These are phyloP conservation scores for Letharia lupina DNA, from an alignment of 495 filamentous ascomycete species.

Conservation along the genomic window DNA sequence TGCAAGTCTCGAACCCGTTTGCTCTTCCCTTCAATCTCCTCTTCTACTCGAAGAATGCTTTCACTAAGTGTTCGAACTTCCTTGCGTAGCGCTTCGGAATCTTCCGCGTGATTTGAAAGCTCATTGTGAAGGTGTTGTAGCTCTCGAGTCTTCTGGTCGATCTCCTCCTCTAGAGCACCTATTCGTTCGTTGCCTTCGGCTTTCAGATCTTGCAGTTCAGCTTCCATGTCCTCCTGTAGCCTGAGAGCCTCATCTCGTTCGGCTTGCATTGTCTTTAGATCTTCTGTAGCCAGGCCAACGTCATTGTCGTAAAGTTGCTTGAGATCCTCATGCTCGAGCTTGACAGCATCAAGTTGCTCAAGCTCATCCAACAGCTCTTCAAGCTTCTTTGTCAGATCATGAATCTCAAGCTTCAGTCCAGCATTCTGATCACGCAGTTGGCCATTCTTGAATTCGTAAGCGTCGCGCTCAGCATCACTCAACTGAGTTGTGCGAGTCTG, in stretches of 20 bases:
- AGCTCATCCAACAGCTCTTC: constrained; percentile 58
- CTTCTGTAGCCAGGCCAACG: constrained; percentile 64
- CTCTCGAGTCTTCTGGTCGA: constrained; percentile 64
- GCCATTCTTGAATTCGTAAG: constrained; percentile 71
- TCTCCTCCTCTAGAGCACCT: constrained; percentile 68
- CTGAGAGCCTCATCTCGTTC: constrained; percentile 82
- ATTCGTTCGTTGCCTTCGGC: constrained; percentile 57
- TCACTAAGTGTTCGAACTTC: constrained; percentile 90
- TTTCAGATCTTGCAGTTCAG: constrained; percentile 65
- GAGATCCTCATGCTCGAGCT: constrained; percentile 51
- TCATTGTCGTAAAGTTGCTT: constrained; percentile 62
- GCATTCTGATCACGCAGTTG: constrained; percentile 81
- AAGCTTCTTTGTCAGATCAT: constrained; percentile 67
- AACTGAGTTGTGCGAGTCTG: constrained; percentile 57
- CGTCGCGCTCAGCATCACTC: constrained; percentile 76
- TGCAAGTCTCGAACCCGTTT: constrained; percentile 65
- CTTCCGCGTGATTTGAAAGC: constrained; percentile 55
- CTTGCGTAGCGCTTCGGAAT: constrained; percentile 72
- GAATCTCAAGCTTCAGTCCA: constrained; percentile 73
- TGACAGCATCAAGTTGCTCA: constrained; percentile 51
- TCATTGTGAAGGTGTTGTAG: constrained; percentile 62
- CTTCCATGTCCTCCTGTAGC: constrained; percentile 69
- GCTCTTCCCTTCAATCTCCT: constrained; percentile 62
- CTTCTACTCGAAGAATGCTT: constrained; percentile 73
- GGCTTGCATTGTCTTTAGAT: constrained; percentile 69